These are phyloP conservation scores for Calocybe cyanea DNA, from an alignment of 768 basidiomycete genomes.

Conservation along the genomic window DNA sequence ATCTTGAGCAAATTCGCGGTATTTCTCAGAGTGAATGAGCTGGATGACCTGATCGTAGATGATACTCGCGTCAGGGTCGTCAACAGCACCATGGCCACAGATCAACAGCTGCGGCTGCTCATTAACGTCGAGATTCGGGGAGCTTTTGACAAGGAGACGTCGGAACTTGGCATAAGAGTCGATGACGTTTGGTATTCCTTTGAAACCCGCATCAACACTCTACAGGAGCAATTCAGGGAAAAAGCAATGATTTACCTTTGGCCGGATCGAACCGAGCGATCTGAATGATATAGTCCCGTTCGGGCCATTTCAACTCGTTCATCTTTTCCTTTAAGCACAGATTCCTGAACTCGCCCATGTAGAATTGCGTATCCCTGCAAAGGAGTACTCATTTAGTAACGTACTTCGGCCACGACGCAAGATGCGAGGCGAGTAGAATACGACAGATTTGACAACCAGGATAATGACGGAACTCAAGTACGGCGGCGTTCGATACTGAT, in stretches of 20 bases:
- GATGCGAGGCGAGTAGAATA: no score
- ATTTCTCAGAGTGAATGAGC: conserved; percentile 48
- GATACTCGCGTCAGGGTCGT: conserved; percentile 92
- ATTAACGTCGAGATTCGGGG: conserved; percentile 37
- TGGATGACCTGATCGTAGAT: conserved; percentile 80
- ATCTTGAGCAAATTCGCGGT: conserved; percentile 52
- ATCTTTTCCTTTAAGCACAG: conserved; percentile 79
- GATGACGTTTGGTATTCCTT: conserved; percentile 81
- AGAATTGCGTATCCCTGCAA: conserved; percentile 70
- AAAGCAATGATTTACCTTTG: conserved; percentile 33
- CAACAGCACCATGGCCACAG: conserved; percentile 91
- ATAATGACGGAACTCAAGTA: no score
- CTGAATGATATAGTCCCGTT: conserved; percentile 84
- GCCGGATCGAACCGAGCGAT: conserved; percentile 94
- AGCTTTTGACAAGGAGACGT: conserved; percentile 47
- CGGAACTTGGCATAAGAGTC: conserved; percentile 88
- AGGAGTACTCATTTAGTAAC: neutral
- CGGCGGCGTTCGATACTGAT: no score
- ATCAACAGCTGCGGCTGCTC: conserved; percentile 74
- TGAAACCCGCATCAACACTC: conserved; percentile 12
- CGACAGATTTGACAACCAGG: no score
- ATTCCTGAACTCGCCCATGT: conserved; percentile 85
- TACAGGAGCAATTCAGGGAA: neutral
- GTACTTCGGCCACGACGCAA: neutral
- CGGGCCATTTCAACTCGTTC: conserved; percentile 73